Percentiles rank a stretch among this genome's conserved stretches.
Evolutionary conservation across 2,329 filamentous ascomycete genomes (phyloP).

Genomic region (Talaromyces verruculosus): DNA sequence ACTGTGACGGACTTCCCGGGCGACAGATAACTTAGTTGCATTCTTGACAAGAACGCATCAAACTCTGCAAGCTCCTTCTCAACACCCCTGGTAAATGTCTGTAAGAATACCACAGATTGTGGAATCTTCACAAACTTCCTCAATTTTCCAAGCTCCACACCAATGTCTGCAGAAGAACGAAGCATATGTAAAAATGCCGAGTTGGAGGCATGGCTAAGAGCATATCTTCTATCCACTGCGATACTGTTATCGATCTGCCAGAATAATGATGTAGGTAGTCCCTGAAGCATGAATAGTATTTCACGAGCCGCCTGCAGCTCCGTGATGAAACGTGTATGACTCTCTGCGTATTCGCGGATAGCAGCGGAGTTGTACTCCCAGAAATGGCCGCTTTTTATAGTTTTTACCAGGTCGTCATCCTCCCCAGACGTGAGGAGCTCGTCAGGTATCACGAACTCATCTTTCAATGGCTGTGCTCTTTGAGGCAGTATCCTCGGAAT

Average conservation of each 20-base stretch:
- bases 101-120: slow-evolving; percentile 61
- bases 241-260: slow-evolving; percentile 36
- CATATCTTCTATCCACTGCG: slow-evolving; percentile 42
- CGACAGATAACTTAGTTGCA: slow-evolving; percentile 63
- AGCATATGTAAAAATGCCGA: slow-evolving; percentile 35
- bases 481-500: slow-evolving; percentile 31
- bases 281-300: slow-evolving; percentile 79
- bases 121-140: slow-evolving; percentile 49
- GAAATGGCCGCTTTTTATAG: slow-evolving; percentile 49
- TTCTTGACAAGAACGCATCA: slow-evolving; percentile 56
- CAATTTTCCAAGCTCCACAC: slow-evolving; percentile 49
- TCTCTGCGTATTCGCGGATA: slow-evolving; percentile 22
- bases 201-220: slow-evolving; percentile 35
- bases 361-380: slow-evolving; percentile 41
- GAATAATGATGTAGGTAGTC: slow-evolving; percentile 74
- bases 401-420: slow-evolving; percentile 37
- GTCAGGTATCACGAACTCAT: slow-evolving; percentile 38
- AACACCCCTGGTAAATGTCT: slow-evolving; percentile 69
- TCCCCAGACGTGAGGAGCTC: slow-evolving; percentile 35
- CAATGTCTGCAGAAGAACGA: slow-evolving; percentile 50
- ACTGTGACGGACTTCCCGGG: slow-evolving; percentile 57
- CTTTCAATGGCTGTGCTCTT: slow-evolving; percentile 29
- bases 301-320: slow-evolving; percentile 76
- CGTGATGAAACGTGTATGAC: slow-evolving; percentile 50
- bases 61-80: slow-evolving; percentile 58